These are phyloP conservation scores for Ulmus americana DNA, from an alignment of 331 rosid species.

Conservation along the genomic window DNA sequence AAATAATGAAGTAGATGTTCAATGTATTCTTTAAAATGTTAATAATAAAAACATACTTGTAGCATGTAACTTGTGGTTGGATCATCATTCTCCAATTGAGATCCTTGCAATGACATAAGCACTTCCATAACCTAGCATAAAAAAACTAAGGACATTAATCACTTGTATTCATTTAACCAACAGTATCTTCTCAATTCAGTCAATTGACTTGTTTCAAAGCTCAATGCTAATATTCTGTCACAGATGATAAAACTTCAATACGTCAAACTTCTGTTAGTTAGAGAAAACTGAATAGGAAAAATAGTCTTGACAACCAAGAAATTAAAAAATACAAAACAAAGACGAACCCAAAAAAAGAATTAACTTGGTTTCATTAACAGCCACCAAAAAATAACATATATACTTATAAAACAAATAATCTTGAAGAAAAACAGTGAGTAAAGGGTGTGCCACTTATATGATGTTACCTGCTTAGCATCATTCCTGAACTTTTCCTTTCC, in stretches of 20 bases:
- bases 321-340: too few species aligned
- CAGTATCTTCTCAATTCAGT: background rate
- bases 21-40: constrained; percentile 1
- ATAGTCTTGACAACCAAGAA: background rate
- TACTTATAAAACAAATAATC: background rate
- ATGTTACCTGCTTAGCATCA: constrained; percentile 84
- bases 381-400: background rate
- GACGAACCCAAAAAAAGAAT: too few species aligned
- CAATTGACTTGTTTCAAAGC: background rate
- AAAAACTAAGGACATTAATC: background rate
- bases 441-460: background rate
- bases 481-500: constrained; percentile 94
- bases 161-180: too few species aligned
- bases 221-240: background rate
- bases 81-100: constrained; percentile 90
- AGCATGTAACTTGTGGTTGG: constrained; percentile 97
- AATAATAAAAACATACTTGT: constrained; percentile 43
- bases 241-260: background rate
- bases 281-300: too few species aligned
- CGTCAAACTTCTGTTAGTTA: too few species aligned
- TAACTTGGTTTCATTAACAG: too few species aligned
- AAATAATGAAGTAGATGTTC: background rate
- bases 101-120: constrained; percentile 89
- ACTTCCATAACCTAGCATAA: constrained; percentile 70
- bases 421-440: background rate